Base-by-base conservation (phyloP, 2,329 filamentous ascomycete genomes). In the Rhinocladiella mackenziei region DNA sequence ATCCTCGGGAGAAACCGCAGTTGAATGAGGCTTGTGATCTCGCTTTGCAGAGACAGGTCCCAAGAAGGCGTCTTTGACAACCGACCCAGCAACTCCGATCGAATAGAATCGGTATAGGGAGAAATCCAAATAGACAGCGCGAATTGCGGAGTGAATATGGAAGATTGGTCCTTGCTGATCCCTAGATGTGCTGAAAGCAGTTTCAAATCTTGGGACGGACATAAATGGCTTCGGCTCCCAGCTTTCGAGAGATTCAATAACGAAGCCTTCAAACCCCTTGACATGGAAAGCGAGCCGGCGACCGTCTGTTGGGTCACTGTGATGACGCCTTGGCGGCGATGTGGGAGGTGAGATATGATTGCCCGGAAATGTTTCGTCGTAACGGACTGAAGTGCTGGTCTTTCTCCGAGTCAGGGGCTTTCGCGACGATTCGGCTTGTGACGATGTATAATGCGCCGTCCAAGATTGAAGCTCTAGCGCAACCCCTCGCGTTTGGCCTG, bases 41-140 rank as follows among this genome's bases (percentile, higher is more conserved):
- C 13, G 19, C 25, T 38, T 22, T 10, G 42, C 52, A 8, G 54
- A 51, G 13, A 59, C 49, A 18, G 58, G 50, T 15, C 58, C 62
- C 37, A 62, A 58, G 36, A 89, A 86, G 0, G 84, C 83, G 58
- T 80, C 81, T 41, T 76, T 75, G 17, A 98, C 64, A 2, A 94
- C 86, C 60, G 81, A 82, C 17, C 77, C 70, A 6, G 91, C 92
- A 48, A 97, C 81, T 1, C 88, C 86, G 18, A 94, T 75, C 0
- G 89, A 84, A 60, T 96, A 98, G 61, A 95, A 89, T 3, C 89
- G 83, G 63, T 94, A 95, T 0, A 98, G 76, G 0, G 94, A 98
- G 61, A 97, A 97, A 38, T 94, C 84, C 5, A 94, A 60, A 49
- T 86, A 80, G 2, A 98, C 68, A 4, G 85, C 87, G 55, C 84